Evolutionary conservation across 2,329 filamentous ascomycete species (phyloP).

Genomic region (Teratosphaeria gauchensis): DNA sequence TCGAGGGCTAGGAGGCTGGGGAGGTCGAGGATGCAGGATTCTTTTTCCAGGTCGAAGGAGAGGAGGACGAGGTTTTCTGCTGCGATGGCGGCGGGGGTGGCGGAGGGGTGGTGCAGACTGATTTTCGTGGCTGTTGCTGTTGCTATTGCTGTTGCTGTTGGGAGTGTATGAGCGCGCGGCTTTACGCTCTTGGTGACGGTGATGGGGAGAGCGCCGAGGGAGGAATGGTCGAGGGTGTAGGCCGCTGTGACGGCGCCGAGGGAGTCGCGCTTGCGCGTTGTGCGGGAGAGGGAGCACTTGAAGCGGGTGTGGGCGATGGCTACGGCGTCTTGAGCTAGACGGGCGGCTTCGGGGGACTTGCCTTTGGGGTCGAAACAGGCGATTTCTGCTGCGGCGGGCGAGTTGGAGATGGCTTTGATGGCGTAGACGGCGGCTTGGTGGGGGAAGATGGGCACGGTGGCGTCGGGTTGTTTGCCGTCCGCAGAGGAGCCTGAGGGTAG

Average conservation of each 20-base stretch:
- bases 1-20: slow-evolving; percentile 33
- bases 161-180: slow-evolving; percentile 8
- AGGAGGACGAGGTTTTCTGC: slow-evolving; percentile 33
- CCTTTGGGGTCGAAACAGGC: slow-evolving; percentile 59
- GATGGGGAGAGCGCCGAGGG: slow-evolving; percentile 34
- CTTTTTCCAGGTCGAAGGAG: slow-evolving; percentile 35
- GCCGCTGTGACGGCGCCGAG: slow-evolving; percentile 23
- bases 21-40: slow-evolving; percentile 34
- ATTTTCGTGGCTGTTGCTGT: slow-evolving; percentile 17
- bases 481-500: slow-evolving; percentile 4
- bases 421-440: slow-evolving; percentile 38
- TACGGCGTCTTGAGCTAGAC: slow-evolving; percentile 49
- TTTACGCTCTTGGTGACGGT: slow-evolving; percentile 28
- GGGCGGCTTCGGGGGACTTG: slow-evolving; percentile 53
- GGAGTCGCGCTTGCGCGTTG: slow-evolving; percentile 21
- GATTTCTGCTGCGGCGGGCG: slow-evolving; percentile 38
- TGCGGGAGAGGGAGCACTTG: slow-evolving; percentile 61
- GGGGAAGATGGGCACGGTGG: slow-evolving; percentile 29
- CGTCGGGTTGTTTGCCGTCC: not conserved
- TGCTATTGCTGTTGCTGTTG: slow-evolving; percentile 8
- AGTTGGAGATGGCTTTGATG: slow-evolving; percentile 36
- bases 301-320: slow-evolving; percentile 57
- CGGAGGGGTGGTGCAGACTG: slow-evolving; percentile 29
- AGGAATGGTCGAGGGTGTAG: slow-evolving; percentile 38
- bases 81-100: slow-evolving; percentile 30